These are phyloP conservation scores for Aethionema arabicum DNA, from an alignment of 345 rosid genomes.

Conservation along the genomic window DNA sequence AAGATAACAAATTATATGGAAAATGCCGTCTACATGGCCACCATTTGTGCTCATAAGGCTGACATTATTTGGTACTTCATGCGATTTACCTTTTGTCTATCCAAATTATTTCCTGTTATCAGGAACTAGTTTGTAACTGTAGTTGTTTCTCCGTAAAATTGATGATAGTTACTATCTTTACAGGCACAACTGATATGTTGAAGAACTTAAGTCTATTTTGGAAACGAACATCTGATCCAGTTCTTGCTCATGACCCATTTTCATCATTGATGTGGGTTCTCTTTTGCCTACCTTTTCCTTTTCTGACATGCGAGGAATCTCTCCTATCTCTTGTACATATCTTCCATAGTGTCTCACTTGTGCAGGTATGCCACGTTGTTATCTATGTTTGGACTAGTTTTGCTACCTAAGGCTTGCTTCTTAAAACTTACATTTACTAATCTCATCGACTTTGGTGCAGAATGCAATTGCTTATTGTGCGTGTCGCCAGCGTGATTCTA, in stretches of 20 bases:
- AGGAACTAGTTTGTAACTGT: constrained; percentile 22
- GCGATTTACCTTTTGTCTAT: constrained; percentile 5
- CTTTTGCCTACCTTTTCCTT: constrained; percentile 88
- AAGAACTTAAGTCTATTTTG: constrained; percentile 59
- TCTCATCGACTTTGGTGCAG: constrained; percentile 50
- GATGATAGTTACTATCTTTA: constrained; percentile 26
- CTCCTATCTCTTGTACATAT: constrained; percentile 77
- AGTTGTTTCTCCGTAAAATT: constrained; percentile 19
- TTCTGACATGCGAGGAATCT: constrained; percentile 72
- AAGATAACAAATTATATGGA: constrained; percentile 4
- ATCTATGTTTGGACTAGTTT: constrained; percentile 12
- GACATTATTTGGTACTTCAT: constrained; percentile 13
- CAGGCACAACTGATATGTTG: constrained; percentile 54
- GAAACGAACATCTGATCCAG: constrained; percentile 77
- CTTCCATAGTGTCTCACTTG: constrained; percentile 64
- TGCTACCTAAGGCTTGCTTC: neutral
- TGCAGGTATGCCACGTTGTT: constrained; percentile 60
- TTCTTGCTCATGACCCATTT: constrained; percentile 86
- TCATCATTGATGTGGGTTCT: constrained; percentile 96
- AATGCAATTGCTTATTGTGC: constrained; percentile 56
- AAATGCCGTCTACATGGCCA: constrained; percentile 17
- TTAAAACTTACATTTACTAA: constrained; percentile 28
- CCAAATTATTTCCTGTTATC: constrained; percentile 4
- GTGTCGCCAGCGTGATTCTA: constrained; percentile 34
- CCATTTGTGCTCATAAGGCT: constrained; percentile 1